phyloP scores from a whole-genome alignment of 495 filamentous ascomycete genomes.

The Geopyxis carbonaria region DNA sequence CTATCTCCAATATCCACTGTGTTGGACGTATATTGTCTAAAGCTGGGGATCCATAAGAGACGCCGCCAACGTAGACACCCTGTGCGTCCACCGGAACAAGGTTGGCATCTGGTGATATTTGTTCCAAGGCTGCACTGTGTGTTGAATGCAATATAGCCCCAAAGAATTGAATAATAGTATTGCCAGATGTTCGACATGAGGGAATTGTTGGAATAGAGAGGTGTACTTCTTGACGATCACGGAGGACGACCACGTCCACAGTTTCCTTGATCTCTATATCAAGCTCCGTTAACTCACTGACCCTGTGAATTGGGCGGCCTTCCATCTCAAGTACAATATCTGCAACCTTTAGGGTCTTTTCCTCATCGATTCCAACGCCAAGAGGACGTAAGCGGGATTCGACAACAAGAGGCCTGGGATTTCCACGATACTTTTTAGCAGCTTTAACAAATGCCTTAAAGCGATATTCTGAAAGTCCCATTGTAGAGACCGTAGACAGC shows the following conservation, averaged over 20 bases:
- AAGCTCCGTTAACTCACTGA: constrained; percentile 20
- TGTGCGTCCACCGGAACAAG: constrained; percentile 16
- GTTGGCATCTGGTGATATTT: constrained; percentile 15
- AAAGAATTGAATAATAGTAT: constrained; percentile 24
- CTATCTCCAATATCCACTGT: constrained; percentile 24
- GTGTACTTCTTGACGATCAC: constrained; percentile 21
- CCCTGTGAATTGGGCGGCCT: constrained; percentile 21
- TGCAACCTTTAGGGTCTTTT: constrained; percentile 19
- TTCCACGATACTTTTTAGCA: constrained; percentile 24
- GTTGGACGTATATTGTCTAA: constrained; percentile 25
- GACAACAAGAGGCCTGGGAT: constrained; percentile 22
- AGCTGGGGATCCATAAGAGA: constrained; percentile 25
- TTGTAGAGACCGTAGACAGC: constrained; percentile 24
- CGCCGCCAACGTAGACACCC: constrained; percentile 25
- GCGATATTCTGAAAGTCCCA: constrained; percentile 20
- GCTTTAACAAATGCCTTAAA: constrained; percentile 24
- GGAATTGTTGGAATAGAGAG: constrained; percentile 19
- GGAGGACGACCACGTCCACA: constrained; percentile 24
- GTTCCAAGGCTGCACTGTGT: constrained; percentile 23
- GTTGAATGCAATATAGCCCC: constrained; percentile 24
- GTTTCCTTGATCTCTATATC: constrained; percentile 20
- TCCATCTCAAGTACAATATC: constrained; percentile 25
- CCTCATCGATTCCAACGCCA: constrained; percentile 10
- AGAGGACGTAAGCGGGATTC: constrained; percentile 22
- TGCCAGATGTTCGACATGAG: constrained; percentile 18